phyloP scores from a whole-genome alignment of 208 protist species.

The Trypanosoma lewisi region DNA sequence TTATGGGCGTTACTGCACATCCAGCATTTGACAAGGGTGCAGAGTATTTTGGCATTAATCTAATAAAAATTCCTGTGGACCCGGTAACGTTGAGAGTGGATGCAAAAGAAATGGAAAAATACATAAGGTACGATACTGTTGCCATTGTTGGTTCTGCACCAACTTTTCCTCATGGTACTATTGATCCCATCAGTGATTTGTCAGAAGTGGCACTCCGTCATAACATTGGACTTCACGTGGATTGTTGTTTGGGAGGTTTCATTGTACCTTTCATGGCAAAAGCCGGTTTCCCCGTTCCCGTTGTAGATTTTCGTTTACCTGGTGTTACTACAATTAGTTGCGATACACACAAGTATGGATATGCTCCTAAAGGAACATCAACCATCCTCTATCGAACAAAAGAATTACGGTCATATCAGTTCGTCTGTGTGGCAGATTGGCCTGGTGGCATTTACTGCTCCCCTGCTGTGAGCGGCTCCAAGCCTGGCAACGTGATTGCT shows the following conservation, averaged over 20 bases:
- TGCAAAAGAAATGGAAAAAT: conserved; percentile 73
- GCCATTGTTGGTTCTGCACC: conserved; percentile 94
- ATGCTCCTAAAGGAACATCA: conserved; percentile 96
- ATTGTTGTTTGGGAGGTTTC: conserved; percentile 98
- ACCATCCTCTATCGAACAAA: conserved; percentile 92
- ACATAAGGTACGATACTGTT: conserved; percentile 95
- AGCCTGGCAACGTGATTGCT: conserved; percentile 94
- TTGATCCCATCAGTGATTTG: conserved; percentile 91
- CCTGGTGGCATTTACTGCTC: conserved; percentile 98
- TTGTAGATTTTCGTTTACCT: conserved; percentile 95
- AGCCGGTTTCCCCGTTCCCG: conserved; percentile 80
- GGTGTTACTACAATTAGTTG: conserved; percentile 98
- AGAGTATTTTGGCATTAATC: conserved; percentile 95
- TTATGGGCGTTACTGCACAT: conserved; percentile 93
- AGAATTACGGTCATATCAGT: conserved; percentile 93
- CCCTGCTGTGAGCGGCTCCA: conserved; percentile 93
- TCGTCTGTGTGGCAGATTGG: conserved; percentile 95
- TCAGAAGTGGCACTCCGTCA: conserved; percentile 83
- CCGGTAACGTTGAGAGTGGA: conserved; percentile 72
- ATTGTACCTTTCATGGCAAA: conserved; percentile 95
- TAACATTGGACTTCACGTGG: conserved; percentile 97
- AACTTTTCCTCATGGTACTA: conserved; percentile 94
- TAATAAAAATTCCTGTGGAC: conserved; percentile 92
- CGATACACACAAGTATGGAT: conserved; percentile 99
- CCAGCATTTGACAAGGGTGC: conserved; percentile 98